phyloP scores from a whole-genome alignment of 805 yeast genomes.

The Grigorovia yakushimaensis region DNA sequence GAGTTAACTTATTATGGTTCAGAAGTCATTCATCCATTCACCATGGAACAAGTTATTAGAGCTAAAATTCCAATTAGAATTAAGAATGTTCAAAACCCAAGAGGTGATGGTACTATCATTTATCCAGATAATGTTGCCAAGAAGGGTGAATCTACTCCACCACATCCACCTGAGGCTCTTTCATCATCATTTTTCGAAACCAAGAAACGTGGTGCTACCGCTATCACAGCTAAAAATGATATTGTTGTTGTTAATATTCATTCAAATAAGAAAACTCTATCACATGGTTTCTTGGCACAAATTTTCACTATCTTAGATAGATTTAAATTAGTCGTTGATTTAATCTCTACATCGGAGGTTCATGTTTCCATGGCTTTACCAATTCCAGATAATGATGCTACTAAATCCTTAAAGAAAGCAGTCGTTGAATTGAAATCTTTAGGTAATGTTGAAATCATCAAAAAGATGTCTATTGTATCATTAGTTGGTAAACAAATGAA shows the following conservation, averaged over 20 bases:
- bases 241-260: conserved; percentile 89
- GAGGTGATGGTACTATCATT: conserved; percentile 87
- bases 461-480: conserved; percentile 83
- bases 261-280: conserved; percentile 82
- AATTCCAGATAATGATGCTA: conserved; percentile 54
- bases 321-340: conserved; percentile 80
- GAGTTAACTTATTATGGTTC: conserved; percentile 96
- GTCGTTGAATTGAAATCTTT: conserved; percentile 65
- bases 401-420: conserved; percentile 54
- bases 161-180: conserved; percentile 83
- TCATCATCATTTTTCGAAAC: conserved; percentile 32
- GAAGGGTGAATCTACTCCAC: conserved; percentile 84
- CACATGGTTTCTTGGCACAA: conserved; percentile 91
- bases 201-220: conserved; percentile 72
- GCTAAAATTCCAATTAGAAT: conserved; percentile 95
- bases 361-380: conserved; percentile 98
- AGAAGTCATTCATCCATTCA: conserved; percentile 97
- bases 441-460: conserved; percentile 84
- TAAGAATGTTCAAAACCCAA: conserved; percentile 89
- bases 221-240: conserved; percentile 89
- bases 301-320: conserved; percentile 81
- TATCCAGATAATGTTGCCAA: conserved; percentile 85
- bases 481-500: conserved; percentile 97
- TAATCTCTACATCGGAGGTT: conserved; percentile 94
- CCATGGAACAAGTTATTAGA: conserved; percentile 97